These are phyloP conservation scores for Cornus suecica DNA, from an alignment of 148 eudicot genomes.

Conservation along the genomic window DNA sequence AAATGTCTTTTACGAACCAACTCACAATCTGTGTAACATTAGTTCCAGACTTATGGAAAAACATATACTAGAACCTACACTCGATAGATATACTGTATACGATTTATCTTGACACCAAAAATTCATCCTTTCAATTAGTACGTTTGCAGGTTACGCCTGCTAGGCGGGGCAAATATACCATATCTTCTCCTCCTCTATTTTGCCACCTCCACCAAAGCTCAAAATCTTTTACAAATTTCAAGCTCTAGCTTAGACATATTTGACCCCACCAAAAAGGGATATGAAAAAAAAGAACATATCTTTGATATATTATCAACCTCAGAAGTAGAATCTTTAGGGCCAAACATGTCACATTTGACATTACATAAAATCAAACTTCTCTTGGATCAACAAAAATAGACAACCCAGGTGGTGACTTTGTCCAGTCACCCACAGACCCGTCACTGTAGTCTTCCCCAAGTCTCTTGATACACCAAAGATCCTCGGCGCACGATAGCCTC, in stretches of 20 bases:
- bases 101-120: no score
- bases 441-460: slow-evolving; percentile 74
- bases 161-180: no score
- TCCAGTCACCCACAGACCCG: slow-evolving; percentile 79
- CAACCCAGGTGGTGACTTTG: slow-evolving; percentile 60
- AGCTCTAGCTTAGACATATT: background rate
- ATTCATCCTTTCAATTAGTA: no score
- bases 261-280: background rate
- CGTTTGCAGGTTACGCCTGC: no score
- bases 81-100: no score
- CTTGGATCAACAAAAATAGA: slow-evolving; percentile 92
- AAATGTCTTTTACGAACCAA: no score
- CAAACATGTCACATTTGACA: slow-evolving; percentile 60
- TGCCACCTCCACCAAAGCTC: background rate
- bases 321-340: background rate
- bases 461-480: slow-evolving; percentile 86
- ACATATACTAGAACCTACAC: no score
- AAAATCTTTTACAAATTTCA: background rate
- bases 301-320: background rate
- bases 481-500: slow-evolving; percentile 66
- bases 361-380: slow-evolving; percentile 73
- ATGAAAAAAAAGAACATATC: background rate
- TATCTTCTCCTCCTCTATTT: background rate
- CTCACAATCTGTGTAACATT: no score
- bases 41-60: no score